These are phyloP conservation scores for Phoma herbarum DNA, from an alignment of 2,329 filamentous ascomycete genomes.

Conservation along the genomic window DNA sequence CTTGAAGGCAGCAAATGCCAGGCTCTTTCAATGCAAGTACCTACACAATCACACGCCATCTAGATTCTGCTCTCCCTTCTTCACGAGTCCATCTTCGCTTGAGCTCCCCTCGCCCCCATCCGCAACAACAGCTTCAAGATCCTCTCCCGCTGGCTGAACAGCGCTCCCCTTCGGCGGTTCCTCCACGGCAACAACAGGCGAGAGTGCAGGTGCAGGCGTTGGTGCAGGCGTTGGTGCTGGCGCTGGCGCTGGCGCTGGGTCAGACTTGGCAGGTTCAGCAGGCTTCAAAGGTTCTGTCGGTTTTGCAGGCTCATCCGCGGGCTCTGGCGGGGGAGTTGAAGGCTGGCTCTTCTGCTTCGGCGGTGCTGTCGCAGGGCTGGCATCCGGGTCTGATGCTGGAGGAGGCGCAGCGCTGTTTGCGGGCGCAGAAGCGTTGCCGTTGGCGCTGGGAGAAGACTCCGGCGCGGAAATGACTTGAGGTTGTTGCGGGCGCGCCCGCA, in stretches of 20 bases:
- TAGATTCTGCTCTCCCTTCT: conserved; percentile 12
- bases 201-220: neutral
- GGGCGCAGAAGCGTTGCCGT: conserved; percentile 22
- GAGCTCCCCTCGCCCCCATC: conserved; percentile 1
- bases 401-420: conserved; percentile 20
- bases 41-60: neutral
- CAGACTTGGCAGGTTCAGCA: neutral
- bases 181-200: conserved; percentile 9
- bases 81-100: conserved; percentile 5
- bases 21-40: neutral
- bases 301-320: conserved; percentile 4
- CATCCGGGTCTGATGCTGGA: conserved; percentile 26
- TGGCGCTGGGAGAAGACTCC: conserved; percentile 5
- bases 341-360: conserved; percentile 23
- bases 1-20: conserved; percentile 1
- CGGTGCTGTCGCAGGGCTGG: conserved; percentile 29
- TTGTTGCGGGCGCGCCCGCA: conserved; percentile 18
- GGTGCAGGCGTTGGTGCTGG: neutral
- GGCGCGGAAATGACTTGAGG: conserved; percentile 9
- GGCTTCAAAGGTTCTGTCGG: neutral
- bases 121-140: neutral
- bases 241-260: neutral
- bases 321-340: conserved; percentile 6
- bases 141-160: neutral
- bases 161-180: neutral